phyloP scores from a whole-genome alignment of 345 rosid species.

The Eucalyptus tenuipes region DNA sequence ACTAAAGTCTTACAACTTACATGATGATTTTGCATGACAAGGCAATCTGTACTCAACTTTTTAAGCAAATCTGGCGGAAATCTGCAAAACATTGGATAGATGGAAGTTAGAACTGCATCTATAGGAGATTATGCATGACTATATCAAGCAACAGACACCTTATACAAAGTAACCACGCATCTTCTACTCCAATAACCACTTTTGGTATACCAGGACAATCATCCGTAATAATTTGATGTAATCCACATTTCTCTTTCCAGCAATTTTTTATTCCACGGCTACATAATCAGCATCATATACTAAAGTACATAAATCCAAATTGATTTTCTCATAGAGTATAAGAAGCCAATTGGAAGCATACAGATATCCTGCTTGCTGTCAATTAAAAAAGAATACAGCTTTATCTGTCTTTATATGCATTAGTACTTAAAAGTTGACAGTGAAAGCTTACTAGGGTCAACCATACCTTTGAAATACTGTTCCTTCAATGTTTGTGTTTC shows the following conservation, averaged over 20 bases:
- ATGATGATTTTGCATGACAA: constrained; percentile 86
- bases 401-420: neutral
- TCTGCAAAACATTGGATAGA: constrained; percentile 18
- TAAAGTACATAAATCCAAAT: neutral
- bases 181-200: neutral
- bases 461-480: constrained; percentile 81
- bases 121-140: neutral
- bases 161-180: neutral
- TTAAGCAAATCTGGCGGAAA: constrained; percentile 56
- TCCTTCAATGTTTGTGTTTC: constrained; percentile 40
- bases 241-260: neutral
- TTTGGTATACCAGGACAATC: neutral
- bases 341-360: neutral
- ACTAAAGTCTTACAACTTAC: constrained; percentile 21
- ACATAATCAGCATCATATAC: neutral
- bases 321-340: neutral
- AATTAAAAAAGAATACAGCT: neutral
- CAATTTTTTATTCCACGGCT: neutral
- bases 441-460: neutral
- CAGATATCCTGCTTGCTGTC: neutral
- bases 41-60: constrained; percentile 51
- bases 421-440: neutral
- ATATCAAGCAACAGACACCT: neutral
- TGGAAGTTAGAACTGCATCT: neutral
- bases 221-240: neutral